These are phyloP conservation scores for Ceratopteris richardii DNA, from an alignment of 75 land plant genomes.

Conservation along the genomic window DNA sequence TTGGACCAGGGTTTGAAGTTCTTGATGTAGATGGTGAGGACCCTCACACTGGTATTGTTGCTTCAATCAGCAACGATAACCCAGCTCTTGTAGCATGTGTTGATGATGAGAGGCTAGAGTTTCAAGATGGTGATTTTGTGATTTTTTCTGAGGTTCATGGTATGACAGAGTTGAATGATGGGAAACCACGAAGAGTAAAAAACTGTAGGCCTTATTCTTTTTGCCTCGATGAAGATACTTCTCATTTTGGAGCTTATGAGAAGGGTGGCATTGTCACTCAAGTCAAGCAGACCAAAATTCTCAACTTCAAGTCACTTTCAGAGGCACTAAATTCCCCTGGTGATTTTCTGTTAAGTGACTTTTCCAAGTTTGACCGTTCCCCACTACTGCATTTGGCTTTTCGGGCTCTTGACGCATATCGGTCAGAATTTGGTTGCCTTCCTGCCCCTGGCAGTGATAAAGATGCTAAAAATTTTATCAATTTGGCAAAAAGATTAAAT, in stretches of 20 bases:
- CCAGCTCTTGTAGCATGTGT: constrained; percentile 84
- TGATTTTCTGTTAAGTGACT: constrained; percentile 83
- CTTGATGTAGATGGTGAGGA: constrained; percentile 92
- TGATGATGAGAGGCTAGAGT: too few relatives aligned
- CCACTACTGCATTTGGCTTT: constrained; percentile 84
- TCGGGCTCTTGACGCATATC: constrained; percentile 72
- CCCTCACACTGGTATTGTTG: constrained; percentile 90
- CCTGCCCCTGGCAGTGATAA: too few relatives aligned
- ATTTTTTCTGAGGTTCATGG: constrained; percentile 83
- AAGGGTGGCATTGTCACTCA: constrained; percentile 90
- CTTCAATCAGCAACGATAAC: constrained; percentile 74
- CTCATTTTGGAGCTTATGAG: constrained; percentile 55
- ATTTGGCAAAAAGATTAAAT: constrained; percentile 34
- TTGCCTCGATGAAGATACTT: constrained; percentile 78
- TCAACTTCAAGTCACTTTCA: constrained; percentile 58
- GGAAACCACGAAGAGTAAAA: constrained; percentile 75
- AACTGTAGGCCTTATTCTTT: constrained; percentile 81
- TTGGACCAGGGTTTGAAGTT: constrained; percentile 87
- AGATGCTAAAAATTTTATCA: constrained; percentile 40
- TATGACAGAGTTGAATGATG: constrained; percentile 88
- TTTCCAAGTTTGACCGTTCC: constrained; percentile 84
- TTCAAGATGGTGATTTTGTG: too few relatives aligned
- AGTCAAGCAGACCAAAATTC: constrained; percentile 71
- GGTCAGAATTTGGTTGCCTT: constrained; percentile 43
- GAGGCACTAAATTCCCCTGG: constrained; percentile 73